Base-by-base conservation (phyloP, 2,329 filamentous ascomycete genomes). In the Colletotrichum karsti region DNA sequence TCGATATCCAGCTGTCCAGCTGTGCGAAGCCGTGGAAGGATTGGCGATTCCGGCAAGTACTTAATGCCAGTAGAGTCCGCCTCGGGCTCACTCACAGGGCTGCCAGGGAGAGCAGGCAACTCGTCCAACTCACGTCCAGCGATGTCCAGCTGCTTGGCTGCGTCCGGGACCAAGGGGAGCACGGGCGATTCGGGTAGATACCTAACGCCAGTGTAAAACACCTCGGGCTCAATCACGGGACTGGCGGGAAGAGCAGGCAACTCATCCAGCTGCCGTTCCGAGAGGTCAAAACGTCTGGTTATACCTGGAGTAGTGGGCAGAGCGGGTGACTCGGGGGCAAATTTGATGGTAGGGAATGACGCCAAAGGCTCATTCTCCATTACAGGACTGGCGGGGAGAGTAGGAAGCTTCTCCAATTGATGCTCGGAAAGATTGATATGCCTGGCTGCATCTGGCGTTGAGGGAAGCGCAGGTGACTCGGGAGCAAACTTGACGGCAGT, bases 211-310 rank as follows among this genome's bases (percentile, higher is more conserved):
- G 50, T 5, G 12, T 33, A 20, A 7, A 37, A 15, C 6, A 28
- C 18, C 3, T 26, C 39, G 7, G 72, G 66, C 10, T 72, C 44
- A 7, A 22, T n/a, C 53, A 20, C 30, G 33, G 30, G 72, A 59
- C 53, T 69, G 55, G 24, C 60, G n/a, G 15, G 64, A 18, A 67
- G 75, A 22, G 54, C 44, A 20, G 67, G 69, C 24, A 71, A 28
- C 20, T 70, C 44, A 15, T 39, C 55, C 15, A 65, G 20, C 15
- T 62, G 44, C 15, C 51, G 24, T 18, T 60, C 53, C 5, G 46
- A 35, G 22, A 41, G 15, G 8, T 37, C 44, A 7, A 54, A 3
- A 10, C 37, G 42, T 24, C 37, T 41, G 12, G 7, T 9, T n/a
- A 44, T n/a, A 5, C 15, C 37, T 30, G 51, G 24, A 12, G 15